Evolutionary conservation across 495 filamentous ascomycete species (phyloP).

Genomic region (Aspergillus incahuasiensis): DNA sequence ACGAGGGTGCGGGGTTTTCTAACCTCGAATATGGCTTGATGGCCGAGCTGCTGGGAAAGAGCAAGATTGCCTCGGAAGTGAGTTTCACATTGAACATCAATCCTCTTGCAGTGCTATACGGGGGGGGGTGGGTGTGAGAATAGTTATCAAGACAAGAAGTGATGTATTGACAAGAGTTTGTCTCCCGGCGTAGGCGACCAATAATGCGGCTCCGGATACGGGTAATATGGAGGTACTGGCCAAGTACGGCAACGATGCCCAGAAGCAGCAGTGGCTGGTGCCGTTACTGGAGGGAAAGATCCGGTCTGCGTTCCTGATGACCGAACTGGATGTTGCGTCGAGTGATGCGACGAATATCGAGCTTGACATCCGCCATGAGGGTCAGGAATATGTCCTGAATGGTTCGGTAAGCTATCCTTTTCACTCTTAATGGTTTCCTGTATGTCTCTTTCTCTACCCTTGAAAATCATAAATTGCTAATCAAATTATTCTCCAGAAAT

Average conservation of each 20-base stretch:
- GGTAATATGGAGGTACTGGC: conserved; percentile 96
- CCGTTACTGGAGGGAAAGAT: conserved; percentile 83
- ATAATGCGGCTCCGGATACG: conserved; percentile 87
- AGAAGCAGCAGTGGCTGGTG: conserved; percentile 81
- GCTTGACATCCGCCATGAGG: conserved; percentile 72
- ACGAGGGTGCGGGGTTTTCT: conserved; percentile 82
- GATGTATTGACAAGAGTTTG: too few relatives aligned
- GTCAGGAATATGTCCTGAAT: conserved; percentile 79
- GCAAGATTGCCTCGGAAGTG: conserved; percentile 65
- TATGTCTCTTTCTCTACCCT: neutral
- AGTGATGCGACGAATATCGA: conserved; percentile 88
- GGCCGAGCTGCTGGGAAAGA: conserved; percentile 84
- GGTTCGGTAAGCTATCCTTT: conserved; percentile 70
- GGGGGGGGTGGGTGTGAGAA: too few relatives aligned
- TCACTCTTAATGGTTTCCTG: too few relatives aligned
- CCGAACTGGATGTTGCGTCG: conserved; percentile 78
- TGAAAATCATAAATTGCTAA: neutral
- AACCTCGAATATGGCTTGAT: conserved; percentile 93
- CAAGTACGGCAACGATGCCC: conserved; percentile 83
- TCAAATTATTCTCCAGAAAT: conserved; percentile 61
- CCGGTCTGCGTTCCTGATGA: conserved; percentile 90
- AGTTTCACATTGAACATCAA: too few relatives aligned
- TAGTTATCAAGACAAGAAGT: too few relatives aligned
- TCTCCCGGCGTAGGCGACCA: conserved; percentile 72
- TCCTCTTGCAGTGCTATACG: too few relatives aligned